phyloP scores from a whole-genome alignment of 768 basidiomycete species.

The Phlegmacium glaucopus region DNA sequence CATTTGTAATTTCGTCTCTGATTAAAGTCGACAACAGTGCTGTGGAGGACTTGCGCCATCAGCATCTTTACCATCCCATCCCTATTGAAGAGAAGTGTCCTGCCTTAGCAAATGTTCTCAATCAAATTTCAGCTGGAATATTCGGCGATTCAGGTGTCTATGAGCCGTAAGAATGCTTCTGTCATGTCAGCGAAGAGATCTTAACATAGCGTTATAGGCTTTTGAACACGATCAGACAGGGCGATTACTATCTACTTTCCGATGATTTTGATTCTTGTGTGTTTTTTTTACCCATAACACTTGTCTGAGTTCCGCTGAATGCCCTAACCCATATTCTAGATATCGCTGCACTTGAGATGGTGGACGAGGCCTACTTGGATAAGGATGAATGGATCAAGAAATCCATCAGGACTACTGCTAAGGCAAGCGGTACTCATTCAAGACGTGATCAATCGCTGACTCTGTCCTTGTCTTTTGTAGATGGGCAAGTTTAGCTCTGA shows the following conservation, averaged over 20 bases:
- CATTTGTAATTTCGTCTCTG: neutral
- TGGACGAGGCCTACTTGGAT: conserved; percentile 86
- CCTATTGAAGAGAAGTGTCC: conserved; percentile 84
- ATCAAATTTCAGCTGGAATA: conserved; percentile 69
- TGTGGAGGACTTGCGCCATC: conserved; percentile 83
- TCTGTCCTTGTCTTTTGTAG: conserved; percentile 26
- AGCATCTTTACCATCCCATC: conserved; percentile 80
- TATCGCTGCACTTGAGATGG: conserved; percentile 78
- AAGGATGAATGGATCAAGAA: conserved; percentile 90
- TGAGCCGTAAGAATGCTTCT: conserved; percentile 63
- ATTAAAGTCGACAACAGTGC: conserved; percentile 31
- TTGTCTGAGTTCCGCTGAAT: conserved; percentile 1
- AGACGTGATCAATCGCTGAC: neutral
- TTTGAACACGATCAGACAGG: conserved; percentile 71
- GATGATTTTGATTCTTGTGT: conserved; percentile 94
- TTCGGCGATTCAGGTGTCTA: conserved; percentile 85
- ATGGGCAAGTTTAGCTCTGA: conserved; percentile 99
- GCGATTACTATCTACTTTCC: conserved; percentile 77
- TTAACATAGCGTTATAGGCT: conserved; percentile 40
- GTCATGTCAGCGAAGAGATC: neutral
- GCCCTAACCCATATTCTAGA: conserved; percentile 38
- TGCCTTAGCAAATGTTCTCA: conserved; percentile 73
- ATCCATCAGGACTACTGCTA: conserved; percentile 78
- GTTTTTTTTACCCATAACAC: conserved; percentile 18
- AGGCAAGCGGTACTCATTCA: conserved; percentile 35